phyloP scores from a whole-genome alignment of 2,329 filamentous ascomycete species.

The Aspergillus aculeatinus region DNA sequence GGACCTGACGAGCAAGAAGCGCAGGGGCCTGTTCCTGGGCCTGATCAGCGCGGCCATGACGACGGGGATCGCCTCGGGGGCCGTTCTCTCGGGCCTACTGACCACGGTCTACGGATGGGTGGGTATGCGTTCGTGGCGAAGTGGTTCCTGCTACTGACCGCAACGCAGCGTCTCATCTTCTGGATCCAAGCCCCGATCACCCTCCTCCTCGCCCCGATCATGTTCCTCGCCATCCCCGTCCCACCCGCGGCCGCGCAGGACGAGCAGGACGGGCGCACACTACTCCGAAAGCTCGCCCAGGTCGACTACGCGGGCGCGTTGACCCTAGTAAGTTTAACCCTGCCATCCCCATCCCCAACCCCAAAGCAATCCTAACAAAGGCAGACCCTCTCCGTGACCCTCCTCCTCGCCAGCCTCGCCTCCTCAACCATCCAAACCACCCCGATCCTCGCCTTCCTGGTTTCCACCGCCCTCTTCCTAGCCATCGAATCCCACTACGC shows the following conservation, averaged over 20 bases:
- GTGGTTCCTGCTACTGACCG: not conserved
- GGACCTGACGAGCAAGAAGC: conserved; percentile 66
- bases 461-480: conserved; percentile 58
- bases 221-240: conserved; percentile 66
- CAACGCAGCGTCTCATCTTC: conserved; percentile 65
- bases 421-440: conserved; percentile 60
- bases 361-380: not conserved
- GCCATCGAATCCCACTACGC: conserved; percentile 64
- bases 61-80: conserved; percentile 68
- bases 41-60: conserved; percentile 73
- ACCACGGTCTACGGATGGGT: conserved; percentile 69
- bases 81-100: conserved; percentile 66
- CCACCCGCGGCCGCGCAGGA: conserved; percentile 34
- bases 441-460: conserved; percentile 61
- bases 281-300: conserved; percentile 55
- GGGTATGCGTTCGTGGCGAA: conserved; percentile 27
- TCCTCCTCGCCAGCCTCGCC: conserved; percentile 70
- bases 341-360: too few relatives aligned
- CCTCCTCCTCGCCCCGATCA: conserved; percentile 59
- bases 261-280: conserved; percentile 39
- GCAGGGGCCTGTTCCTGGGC: conserved; percentile 71
- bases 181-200: conserved; percentile 67
- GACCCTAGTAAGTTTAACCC: conserved; percentile 54
- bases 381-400: conserved; percentile 63
- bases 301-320: conserved; percentile 75